Base-by-base conservation (phyloP, 2,329 filamentous ascomycete genomes). In the Huntiella abstrusa region DNA sequence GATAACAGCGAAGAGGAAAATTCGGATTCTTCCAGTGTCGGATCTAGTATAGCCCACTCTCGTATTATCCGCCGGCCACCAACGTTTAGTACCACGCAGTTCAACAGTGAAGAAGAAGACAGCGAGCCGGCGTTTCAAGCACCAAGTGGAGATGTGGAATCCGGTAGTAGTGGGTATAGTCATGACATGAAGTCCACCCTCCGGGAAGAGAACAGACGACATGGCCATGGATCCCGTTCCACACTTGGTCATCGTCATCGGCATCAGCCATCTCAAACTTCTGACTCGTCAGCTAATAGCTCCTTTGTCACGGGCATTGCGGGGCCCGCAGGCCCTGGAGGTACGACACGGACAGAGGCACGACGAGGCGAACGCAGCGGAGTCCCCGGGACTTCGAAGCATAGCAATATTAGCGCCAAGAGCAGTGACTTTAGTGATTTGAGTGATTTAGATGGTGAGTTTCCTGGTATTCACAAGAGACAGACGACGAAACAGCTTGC, bases 361-460 rank as follows among this genome's bases (percentile, higher is more conserved):
- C 22, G 22, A 28, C 22, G 22, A 10, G 22, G 22, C 1, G 22
- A 28, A 28, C 77, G 80, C 54, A 55, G 78, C 42, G 65, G 70
- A 2, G 68, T 68, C 19, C 63, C 71, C 39, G 75, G 70, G 53
- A 70, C 74, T 1, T 60, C 62, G 6, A 62, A 61, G 6, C 70
- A 69, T 50, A 64, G 62, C 22, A 68, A 69, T 54, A 67, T 64
- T 0, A 60, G 64, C 40, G 71, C 70, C 10, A 76, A 80, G 51
- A 74, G 73, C 10, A 84, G 79, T 55, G 80, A 85, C 54, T 85
- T 86, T 76, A 81, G 83, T 1, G 87, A 82, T 54, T 91, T 85
- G 55, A 88, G 82, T 60, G 84, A 91, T 62, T 68, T 92, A 38
- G 83, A 88, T 58, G 82, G 81, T 74, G 64, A 50, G 59, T 54